A percentile compares a stretch with the other conserved stretches of the same genome.
phyloP scores from a whole-genome alignment of 2,329 filamentous ascomycete species.

The Sporothrix pseudoabietina region DNA sequence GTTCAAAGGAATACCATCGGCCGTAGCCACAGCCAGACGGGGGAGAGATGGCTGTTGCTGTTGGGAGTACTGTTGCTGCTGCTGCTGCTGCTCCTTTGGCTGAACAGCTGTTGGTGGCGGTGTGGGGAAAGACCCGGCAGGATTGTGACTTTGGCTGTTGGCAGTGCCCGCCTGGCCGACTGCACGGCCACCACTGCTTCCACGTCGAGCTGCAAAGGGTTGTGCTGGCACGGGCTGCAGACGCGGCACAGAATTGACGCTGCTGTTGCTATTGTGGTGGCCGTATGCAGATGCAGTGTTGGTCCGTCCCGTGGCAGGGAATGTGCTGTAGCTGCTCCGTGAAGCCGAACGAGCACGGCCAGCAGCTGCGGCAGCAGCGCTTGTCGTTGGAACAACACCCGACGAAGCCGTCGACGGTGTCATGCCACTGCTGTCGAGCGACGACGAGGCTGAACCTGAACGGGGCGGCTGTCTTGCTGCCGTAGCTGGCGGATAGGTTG shows the following conservation, averaged over 20 bases:
- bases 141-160: neutral
- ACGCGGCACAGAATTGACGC: neutral
- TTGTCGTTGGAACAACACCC: too few species aligned
- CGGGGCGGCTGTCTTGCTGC: neutral
- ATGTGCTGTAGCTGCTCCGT: slow-evolving; percentile 30
- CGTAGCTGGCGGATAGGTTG: neutral
- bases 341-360: slow-evolving; percentile 9
- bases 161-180: neutral
- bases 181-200: neutral
- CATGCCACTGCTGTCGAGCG: slow-evolving; percentile 5
- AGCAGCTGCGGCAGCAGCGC: too few species aligned
- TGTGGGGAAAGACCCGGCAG: neutral
- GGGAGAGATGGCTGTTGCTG: neutral
- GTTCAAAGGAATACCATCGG: neutral
- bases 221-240: slow-evolving; percentile 10
- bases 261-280: slow-evolving; percentile 5
- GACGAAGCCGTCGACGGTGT: neutral
- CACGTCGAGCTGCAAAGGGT: neutral
- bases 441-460: neutral
- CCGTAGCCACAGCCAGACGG: neutral
- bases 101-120: slow-evolving; percentile 15
- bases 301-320: slow-evolving; percentile 4
- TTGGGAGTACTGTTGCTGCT: neutral
- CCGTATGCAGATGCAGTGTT: neutral
- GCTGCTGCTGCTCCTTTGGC: neutral